Base-by-base conservation (phyloP, 352 stramenopile genomes). In the Phytophthora palmivora region DNA sequence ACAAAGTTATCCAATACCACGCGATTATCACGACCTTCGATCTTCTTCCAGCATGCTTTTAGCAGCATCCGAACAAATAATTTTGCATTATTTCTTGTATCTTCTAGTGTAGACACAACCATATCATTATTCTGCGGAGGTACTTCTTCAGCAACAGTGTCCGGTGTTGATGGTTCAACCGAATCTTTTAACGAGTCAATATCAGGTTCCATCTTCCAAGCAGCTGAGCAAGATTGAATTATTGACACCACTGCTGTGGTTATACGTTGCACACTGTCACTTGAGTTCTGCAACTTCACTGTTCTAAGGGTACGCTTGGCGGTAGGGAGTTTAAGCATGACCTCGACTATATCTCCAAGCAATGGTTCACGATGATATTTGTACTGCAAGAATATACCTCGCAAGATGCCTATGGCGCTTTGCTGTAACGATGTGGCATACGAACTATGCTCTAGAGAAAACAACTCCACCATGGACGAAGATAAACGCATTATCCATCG, bases 1-100 rank as follows among this genome's bases (percentile, higher is more conserved):
- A 90, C 67, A 52, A 95, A 91, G 36, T 94, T 89, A 15, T 95
- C 88, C 12, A 96, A 65, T 14, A 89, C 66, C 41, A 88, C 67
- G 18, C 87, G 84, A 63, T 88, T 82, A 49, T 94, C 82, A 30
- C 81, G 68, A 26, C 94, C 85, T 53, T 95, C 87, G 8, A 71
- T 78, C 61, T 93, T 95, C 65, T 94, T 95, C 70, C 91, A 77
- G 50, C 84, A 95, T 49, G 87, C 81, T 42, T 69, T 84, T 38
- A 96, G 46, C 41, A 96, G 52, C 14, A 68, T 49, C 14, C 56
- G 36, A 22, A 89, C 71, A 41, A 96, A 89, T 1, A 53, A 34
- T 6, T 59, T 56, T 2, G 79, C 79, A 56, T 55, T 82, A 2
- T 76, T 72, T 4, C 60, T 76, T 12, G 62, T 63, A 22, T 79